Percentiles rank a stretch among this genome's conserved stretches.
phyloP scores from a whole-genome alignment of 805 yeast species.

The Lipomyces starkeyi region DNA sequence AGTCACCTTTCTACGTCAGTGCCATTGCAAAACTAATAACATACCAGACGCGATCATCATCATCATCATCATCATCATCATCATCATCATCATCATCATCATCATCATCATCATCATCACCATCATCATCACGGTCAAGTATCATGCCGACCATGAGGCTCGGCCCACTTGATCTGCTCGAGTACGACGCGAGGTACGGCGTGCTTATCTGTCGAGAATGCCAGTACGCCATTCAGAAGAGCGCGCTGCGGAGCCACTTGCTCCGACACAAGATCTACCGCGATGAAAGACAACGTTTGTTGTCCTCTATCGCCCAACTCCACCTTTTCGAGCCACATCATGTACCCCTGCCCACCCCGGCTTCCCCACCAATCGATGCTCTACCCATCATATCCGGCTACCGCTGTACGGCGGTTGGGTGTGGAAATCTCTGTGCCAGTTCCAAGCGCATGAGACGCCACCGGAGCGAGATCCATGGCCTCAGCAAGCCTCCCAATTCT shows the following conservation, averaged over 20 bases:
- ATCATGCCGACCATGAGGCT: neutral
- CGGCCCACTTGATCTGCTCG: neutral
- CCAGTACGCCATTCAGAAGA: neutral
- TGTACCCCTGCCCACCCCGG: neutral
- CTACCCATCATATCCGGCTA: neutral
- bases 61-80: too few species aligned
- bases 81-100: too few species aligned
- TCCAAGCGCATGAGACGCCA: conserved; percentile 1
- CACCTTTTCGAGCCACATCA: neutral
- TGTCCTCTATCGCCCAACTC: neutral
- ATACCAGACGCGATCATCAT: neutral
- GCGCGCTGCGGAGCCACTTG: conserved; percentile 1
- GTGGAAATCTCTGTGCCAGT: neutral
- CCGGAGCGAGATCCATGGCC: neutral
- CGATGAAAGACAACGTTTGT: neutral
- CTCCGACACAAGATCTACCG: conserved; percentile 2
- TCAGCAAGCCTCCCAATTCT: neutral
- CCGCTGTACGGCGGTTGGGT: conserved; percentile 3
- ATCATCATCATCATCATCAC: too few species aligned
- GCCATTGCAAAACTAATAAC: neutral
- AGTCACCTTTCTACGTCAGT: too few species aligned
- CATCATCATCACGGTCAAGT: neutral
- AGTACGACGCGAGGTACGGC: neutral
- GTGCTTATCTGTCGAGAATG: neutral
- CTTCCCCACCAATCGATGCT: neutral